Percentiles rank a stretch among this genome's conserved stretches.
Conservation (phyloP, 1,284 basidiomycete species). For the Trametes versicolor region DNA sequence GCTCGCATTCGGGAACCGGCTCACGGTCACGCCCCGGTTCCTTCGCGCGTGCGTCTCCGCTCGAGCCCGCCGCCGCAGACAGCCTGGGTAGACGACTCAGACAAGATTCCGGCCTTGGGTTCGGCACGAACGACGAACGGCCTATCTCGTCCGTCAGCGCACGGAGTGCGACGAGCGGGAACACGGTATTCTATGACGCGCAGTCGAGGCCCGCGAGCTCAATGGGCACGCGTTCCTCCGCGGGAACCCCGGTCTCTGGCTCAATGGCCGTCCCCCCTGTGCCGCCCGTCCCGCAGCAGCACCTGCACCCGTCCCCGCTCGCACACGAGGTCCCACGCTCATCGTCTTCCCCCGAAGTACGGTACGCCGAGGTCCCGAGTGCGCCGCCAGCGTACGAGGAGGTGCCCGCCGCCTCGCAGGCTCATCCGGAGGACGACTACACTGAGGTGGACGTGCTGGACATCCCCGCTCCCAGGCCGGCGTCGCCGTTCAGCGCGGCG, state of each 20-base stretch:
- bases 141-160: conserved; percentile 66
- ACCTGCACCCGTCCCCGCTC: conserved; percentile 31
- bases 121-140: conserved; percentile 55
- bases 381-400: conserved; percentile 44
- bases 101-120: conserved; percentile 37
- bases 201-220: conserved; percentile 56
- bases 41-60: conserved; percentile 30
- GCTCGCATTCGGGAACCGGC: conserved; percentile 48
- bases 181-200: conserved; percentile 69
- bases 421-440: conserved; percentile 23
- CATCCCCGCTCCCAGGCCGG: conserved; percentile 63
- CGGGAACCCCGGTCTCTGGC: conserved; percentile 33
- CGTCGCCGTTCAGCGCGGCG: conserved; percentile 56
- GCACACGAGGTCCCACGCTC: conserved; percentile 29
- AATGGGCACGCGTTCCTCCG: conserved; percentile 42
- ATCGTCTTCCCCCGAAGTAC: conserved; percentile 27
- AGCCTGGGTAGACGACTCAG: conserved; percentile 32
- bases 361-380: conserved; percentile 37
- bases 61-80: conserved; percentile 28
- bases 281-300: conserved; percentile 36
- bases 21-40: conserved; percentile 38
- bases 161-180: conserved; percentile 60
- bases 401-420: conserved; percentile 30
- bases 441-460: conserved; percentile 64
- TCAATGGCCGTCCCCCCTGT: conserved; percentile 46